Percentiles rank a stretch among this genome's conserved stretches.
These are phyloP conservation scores for Albatrellus sp. DNA, from an alignment of 1,284 basidiomycete species.

Conservation along the genomic window DNA sequence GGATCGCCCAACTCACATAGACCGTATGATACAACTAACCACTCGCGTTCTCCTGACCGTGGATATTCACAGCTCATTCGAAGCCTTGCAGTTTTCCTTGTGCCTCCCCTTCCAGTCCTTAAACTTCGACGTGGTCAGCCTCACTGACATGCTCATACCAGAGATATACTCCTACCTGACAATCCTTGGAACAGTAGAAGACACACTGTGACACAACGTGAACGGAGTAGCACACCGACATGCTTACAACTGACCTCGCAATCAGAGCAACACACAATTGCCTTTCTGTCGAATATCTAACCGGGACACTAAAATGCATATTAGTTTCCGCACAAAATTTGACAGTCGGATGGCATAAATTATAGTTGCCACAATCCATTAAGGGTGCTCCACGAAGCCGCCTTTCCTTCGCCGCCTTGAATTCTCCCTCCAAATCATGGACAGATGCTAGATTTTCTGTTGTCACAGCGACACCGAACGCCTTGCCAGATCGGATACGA, in stretches of 20 bases:
- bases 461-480: slow-evolving; percentile 20
- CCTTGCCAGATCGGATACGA: slow-evolving; percentile 12
- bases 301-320: no score
- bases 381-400: slow-evolving; percentile 15
- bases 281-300: no score
- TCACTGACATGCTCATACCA: background rate
- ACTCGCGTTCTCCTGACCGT: no score
- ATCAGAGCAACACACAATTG: no score
- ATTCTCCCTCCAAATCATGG: slow-evolving; percentile 20
- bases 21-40: no score
- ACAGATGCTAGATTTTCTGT: slow-evolving; percentile 22
- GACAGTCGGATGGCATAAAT: slow-evolving; percentile 5
- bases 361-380: slow-evolving; percentile 19
- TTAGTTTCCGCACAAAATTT: background rate
- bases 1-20: background rate
- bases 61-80: no score
- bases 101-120: slow-evolving; percentile 11
- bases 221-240: no score
- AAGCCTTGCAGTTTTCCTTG: slow-evolving; percentile 4
- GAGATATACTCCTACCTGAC: slow-evolving; percentile 6
- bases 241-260: slow-evolving; percentile 5
- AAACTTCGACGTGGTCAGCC: background rate
- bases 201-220: slow-evolving; percentile 5
- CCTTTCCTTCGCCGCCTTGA: slow-evolving; percentile 17
- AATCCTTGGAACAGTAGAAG: slow-evolving; percentile 10